phyloP scores from a whole-genome alignment of 805 yeast species.

The Metschnikowia colocasiae region DNA sequence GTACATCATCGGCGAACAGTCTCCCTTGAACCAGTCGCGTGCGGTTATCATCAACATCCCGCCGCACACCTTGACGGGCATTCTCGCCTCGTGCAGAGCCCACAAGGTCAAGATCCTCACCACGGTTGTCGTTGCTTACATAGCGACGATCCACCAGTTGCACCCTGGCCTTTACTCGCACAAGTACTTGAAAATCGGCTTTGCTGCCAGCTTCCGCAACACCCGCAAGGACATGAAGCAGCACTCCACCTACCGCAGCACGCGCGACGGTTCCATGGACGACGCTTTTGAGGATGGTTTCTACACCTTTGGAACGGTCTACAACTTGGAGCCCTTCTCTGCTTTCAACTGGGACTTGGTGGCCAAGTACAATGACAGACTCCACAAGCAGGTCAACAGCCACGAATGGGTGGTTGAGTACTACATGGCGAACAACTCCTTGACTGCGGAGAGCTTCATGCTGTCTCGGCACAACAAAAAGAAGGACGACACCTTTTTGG shows the following conservation, averaged over 20 bases:
- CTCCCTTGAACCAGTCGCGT: constrained; percentile 5
- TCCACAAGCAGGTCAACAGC: constrained; percentile 8
- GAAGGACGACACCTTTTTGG: constrained; percentile 8
- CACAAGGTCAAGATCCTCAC: constrained; percentile 9
- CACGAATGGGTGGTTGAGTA: constrained; percentile 10
- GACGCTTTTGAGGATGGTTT: constrained; percentile 11
- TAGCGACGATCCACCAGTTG: constrained; percentile 9
- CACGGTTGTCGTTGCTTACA: constrained; percentile 7
- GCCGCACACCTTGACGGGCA: background rate
- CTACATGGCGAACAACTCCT: constrained; percentile 7
- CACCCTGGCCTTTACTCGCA: constrained; percentile 6
- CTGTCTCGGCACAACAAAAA: background rate
- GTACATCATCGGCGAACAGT: constrained; percentile 2
- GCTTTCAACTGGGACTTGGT: constrained; percentile 10
- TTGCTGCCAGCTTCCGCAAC: constrained; percentile 11
- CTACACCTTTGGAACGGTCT: constrained; percentile 8
- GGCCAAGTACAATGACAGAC: constrained; percentile 7
- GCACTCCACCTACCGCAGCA: constrained; percentile 9
- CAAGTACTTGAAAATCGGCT: constrained; percentile 8
- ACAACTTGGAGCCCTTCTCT: constrained; percentile 6
- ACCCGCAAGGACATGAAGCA: constrained; percentile 3
- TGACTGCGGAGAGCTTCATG: constrained; percentile 10
- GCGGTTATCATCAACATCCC: constrained; percentile 7
- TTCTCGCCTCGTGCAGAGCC: constrained; percentile 5
- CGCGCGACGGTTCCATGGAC: background rate